phyloP scores from a whole-genome alignment of 78 protist species.

The Blattamonas nauphoetae region DNA sequence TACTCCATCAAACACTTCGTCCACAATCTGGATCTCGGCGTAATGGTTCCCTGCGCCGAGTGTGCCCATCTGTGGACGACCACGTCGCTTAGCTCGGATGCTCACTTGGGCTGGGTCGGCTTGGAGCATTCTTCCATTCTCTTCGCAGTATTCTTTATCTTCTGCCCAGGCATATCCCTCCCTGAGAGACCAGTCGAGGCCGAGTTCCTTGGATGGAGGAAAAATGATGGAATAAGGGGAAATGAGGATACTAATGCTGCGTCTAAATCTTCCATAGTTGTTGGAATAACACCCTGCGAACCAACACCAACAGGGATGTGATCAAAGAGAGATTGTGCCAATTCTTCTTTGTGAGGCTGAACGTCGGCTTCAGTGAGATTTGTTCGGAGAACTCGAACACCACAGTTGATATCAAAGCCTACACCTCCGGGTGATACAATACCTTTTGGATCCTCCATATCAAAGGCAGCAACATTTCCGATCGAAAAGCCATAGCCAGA shows the following conservation, averaged over 20 bases:
- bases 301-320: conserved; percentile 91
- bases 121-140: conserved; percentile 72
- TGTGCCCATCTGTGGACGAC: conserved; percentile 62
- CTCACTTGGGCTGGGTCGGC: conserved; percentile 58
- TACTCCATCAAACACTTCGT: conserved; percentile 65
- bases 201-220: conserved; percentile 34
- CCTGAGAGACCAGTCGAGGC: conserved; percentile 77
- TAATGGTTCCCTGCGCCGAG: conserved; percentile 89
- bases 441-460: conserved; percentile 69
- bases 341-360: conserved; percentile 37
- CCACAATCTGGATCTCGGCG: conserved; percentile 66
- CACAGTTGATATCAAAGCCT: conserved; percentile 81
- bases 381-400: conserved; percentile 87
- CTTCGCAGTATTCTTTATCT: conserved; percentile 89
- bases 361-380: conserved; percentile 66
- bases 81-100: conserved; percentile 79
- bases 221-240: neutral
- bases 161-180: conserved; percentile 90
- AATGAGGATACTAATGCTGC: conserved; percentile 52
- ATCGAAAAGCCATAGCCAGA: conserved; percentile 57
- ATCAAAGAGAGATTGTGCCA: conserved; percentile 66
- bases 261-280: conserved; percentile 32
- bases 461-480: conserved; percentile 89
- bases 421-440: conserved; percentile 86
- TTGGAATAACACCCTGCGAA: conserved; percentile 62